Base-by-base conservation (phyloP, 2,329 filamentous ascomycete genomes). In the Colletotrichum sidae region DNA sequence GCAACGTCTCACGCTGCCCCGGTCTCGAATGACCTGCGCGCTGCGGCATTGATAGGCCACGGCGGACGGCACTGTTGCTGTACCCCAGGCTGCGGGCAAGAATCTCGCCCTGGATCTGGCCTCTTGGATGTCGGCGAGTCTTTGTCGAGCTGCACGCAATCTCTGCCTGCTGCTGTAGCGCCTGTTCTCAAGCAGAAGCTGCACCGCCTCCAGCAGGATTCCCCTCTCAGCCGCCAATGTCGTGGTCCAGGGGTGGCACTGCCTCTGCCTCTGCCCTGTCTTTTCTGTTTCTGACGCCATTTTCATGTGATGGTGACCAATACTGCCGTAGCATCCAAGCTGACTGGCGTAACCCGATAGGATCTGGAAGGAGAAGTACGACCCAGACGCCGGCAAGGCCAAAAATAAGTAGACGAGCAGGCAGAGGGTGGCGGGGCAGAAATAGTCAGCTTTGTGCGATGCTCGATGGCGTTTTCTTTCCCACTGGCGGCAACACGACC, bases 321-420 rank as follows among this genome's bases (percentile, higher is more conserved):
- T 42, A 11, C 11, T 38, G 11, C 33, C 12, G 53, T 62, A 38
- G 44, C 41, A 66, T 59, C 10, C 11, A 49, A 47, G 52, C 63
- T 66, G 33, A 66, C 58, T 6, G 35, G 47, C 39, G 25, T 53
- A 38, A 44, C 46, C 53, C 34, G 39, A 37, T 75, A 97, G 93
- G 94, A 97, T 98, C 75, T 97, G 95, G 93, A 98, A 98, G 78
- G 94, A 97, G 68, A 98, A 98, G 81, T 97, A 98, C 81, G 86
- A 86, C 72, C 83, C 85, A 39, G 80, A 76, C 17, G 73, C 76
- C 38, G 74, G 76, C 61, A 71, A 72, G 34, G 72, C 79, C 76
- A 80, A 84, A 80, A 83, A 70, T 77, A 78, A 38, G 38, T 39
- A 37, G 35, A 49, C 13, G 49, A 3, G 37, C 44, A 7, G 47